Percentiles rank a stretch among this genome's conserved stretches.
These are phyloP conservation scores for Echium plantagineum DNA, from an alignment of 257 asterid genomes.

Conservation along the genomic window DNA sequence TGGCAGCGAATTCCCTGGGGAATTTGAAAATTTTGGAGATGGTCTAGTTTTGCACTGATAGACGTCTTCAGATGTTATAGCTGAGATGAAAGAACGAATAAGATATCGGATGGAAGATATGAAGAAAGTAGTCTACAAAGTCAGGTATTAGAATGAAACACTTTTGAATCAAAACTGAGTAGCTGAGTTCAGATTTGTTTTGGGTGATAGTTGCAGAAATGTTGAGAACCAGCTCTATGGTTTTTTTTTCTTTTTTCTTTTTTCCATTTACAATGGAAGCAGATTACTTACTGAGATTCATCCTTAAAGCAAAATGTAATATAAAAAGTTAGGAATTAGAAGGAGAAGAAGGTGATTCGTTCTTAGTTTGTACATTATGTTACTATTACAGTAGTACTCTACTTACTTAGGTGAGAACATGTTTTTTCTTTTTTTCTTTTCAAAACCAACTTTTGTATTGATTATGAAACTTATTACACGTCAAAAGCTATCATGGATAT, in stretches of 20 bases:
- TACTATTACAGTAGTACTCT: too few relatives aligned
- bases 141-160: not conserved
- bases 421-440: too few relatives aligned
- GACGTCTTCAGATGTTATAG: not conserved
- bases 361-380: not conserved
- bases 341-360: not conserved
- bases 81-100: not conserved
- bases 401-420: too few relatives aligned
- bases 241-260: not conserved
- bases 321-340: not conserved
- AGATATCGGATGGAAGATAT: not conserved
- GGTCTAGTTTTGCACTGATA: conserved; percentile 35
- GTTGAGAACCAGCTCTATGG: not conserved
- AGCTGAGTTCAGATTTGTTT: not conserved
- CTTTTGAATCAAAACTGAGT: not conserved
- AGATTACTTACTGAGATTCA: not conserved
- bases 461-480: too few relatives aligned
- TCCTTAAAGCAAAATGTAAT: not conserved
- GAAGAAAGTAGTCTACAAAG: not conserved
- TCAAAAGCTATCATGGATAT: too few relatives aligned
- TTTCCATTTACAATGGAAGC: not conserved
- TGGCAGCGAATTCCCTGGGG: conserved; percentile 94
- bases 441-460: too few relatives aligned
- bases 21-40: conserved; percentile 84
- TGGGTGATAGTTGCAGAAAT: conserved; percentile 5